These are phyloP conservation scores for Dendrobium huoshanense DNA, from an alignment of 106 monocot genomes.

Conservation along the genomic window DNA sequence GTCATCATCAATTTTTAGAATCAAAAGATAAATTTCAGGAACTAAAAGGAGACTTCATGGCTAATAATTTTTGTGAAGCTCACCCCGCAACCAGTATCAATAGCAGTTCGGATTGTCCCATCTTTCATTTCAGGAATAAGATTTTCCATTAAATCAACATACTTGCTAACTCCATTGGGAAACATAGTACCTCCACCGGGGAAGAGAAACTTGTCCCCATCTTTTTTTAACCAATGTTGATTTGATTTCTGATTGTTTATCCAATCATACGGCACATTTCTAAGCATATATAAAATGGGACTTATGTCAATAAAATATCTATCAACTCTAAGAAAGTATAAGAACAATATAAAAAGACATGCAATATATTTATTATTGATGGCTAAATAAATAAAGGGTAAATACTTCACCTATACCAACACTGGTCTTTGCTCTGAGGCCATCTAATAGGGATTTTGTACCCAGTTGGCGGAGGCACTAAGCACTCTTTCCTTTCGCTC, in stretches of 20 bases:
- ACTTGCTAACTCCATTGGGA: conserved; percentile 59
- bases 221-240: conserved; percentile 79
- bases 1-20: neutral
- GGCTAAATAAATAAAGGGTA: conserved; percentile 2
- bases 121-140: conserved; percentile 84
- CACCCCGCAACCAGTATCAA: conserved; percentile 93
- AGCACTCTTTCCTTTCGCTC: conserved; percentile 62
- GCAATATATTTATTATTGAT: neutral
- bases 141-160: conserved; percentile 70
- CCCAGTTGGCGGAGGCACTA: conserved; percentile 76
- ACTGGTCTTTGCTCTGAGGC: conserved; percentile 81
- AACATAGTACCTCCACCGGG: conserved; percentile 94
- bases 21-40: neutral
- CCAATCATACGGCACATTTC: conserved; percentile 89
- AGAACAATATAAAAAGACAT: neutral
- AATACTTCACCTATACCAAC: conserved; percentile 75
- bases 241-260: conserved; percentile 80
- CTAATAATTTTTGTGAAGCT: conserved; percentile 9
- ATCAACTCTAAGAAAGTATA: neutral
- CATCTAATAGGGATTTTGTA: conserved; percentile 78
- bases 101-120: conserved; percentile 79
- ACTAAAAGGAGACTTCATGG: neutral
- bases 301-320: neutral
- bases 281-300: conserved; percentile 13
- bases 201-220: conserved; percentile 77